phyloP scores from a whole-genome alignment of 176 grass and related monocot species.

The Musa itinerans region DNA sequence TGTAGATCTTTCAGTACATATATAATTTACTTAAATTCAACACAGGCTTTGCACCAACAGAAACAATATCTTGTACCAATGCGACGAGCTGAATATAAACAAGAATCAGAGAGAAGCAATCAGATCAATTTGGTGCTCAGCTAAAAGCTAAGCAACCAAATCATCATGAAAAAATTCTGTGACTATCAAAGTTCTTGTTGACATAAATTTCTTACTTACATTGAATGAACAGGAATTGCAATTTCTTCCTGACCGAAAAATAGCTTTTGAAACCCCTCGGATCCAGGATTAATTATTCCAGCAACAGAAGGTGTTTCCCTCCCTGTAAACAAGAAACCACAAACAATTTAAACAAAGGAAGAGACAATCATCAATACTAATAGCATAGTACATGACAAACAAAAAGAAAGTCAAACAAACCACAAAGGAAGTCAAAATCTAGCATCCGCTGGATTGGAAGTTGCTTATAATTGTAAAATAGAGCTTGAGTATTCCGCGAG shows the following conservation, averaged over 20 bases:
- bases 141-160: not conserved
- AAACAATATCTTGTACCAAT: not conserved
- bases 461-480: conserved; percentile 99
- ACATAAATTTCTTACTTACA: conserved; percentile 23
- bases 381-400: not conserved
- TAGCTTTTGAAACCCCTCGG: conserved; percentile 95
- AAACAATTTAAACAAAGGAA: conserved; percentile 5
- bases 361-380: not conserved
- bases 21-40: not conserved
- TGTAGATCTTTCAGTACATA: not conserved
- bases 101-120: not conserved
- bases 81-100: not conserved
- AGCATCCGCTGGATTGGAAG: conserved; percentile 98
- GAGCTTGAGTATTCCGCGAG: conserved; percentile 79
- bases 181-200: not conserved
- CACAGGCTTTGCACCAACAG: not conserved
- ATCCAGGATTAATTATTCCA: conserved; percentile 98
- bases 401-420: conserved; percentile 29
- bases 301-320: conserved; percentile 98
- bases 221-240: conserved; percentile 93
- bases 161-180: not conserved
- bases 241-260: conserved; percentile 99
- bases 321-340: conserved; percentile 33
- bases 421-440: conserved; percentile 97
- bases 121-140: not conserved